phyloP scores from a whole-genome alignment of 2,329 filamentous ascomycete genomes.

The Exophiala sp. region DNA sequence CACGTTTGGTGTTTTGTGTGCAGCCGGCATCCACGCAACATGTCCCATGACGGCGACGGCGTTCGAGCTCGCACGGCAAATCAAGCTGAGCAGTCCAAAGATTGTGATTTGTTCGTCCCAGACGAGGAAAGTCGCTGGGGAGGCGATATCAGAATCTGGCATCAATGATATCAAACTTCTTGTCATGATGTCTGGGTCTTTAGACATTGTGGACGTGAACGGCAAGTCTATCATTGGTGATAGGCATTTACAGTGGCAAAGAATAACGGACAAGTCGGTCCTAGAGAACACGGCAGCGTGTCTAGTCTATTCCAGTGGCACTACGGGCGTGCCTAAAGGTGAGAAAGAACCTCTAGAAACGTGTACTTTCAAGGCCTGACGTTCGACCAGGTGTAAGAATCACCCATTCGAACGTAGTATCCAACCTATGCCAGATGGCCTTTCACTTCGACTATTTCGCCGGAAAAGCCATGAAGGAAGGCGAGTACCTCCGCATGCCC shows the following conservation, averaged over 20 bases:
- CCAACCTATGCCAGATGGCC: constrained; percentile 21
- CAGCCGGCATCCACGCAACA: constrained; percentile 57
- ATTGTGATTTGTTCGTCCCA: constrained; percentile 49
- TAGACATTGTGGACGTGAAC: constrained; percentile 21
- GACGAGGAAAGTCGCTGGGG: constrained; percentile 47
- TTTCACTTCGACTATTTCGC: constrained; percentile 18
- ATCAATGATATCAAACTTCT: constrained; percentile 49
- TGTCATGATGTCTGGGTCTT: constrained; percentile 41
- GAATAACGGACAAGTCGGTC: constrained; percentile 48
- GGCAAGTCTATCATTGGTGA: constrained; percentile 35
- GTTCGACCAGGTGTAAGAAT: constrained; percentile 9
- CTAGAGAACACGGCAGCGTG: constrained; percentile 55
- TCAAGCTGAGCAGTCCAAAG: constrained; percentile 41
- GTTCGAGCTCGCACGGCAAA: constrained; percentile 50
- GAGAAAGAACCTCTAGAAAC: background rate
- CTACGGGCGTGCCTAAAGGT: constrained; percentile 70
- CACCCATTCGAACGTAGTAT: constrained; percentile 17
- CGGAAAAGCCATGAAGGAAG: constrained; percentile 12
- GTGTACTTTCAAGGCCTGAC: background rate
- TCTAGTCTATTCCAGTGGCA: constrained; percentile 73
- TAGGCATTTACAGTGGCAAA: constrained; percentile 49
- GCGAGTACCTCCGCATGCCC: constrained; percentile 17
- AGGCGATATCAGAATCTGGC: constrained; percentile 49
- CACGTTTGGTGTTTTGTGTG: constrained; percentile 56
- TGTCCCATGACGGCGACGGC: constrained; percentile 51